These are phyloP conservation scores for Leavenworthia alabamica DNA, from an alignment of 345 rosid genomes.

Conservation along the genomic window DNA sequence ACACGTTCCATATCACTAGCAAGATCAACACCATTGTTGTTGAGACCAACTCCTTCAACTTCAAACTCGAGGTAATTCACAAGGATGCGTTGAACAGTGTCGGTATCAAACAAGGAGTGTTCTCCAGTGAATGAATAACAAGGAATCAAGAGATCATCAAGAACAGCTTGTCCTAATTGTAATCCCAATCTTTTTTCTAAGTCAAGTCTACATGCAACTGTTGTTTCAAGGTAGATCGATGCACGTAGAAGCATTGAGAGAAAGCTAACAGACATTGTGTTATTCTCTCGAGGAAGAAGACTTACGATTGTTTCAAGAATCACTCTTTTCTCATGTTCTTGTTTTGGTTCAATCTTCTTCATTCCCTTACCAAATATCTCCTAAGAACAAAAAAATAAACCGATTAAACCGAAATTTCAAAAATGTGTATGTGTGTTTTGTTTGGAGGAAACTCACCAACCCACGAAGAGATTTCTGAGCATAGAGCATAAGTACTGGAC, in stretches of 20 bases:
- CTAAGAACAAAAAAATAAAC: slow-evolving; percentile 23
- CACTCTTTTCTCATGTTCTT: slow-evolving; percentile 87
- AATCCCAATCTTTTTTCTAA: slow-evolving; percentile 80
- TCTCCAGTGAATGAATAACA: slow-evolving; percentile 61
- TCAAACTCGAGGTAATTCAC: slow-evolving; percentile 59
- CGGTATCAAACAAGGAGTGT: slow-evolving; percentile 74
- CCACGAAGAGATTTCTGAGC: slow-evolving; percentile 93
- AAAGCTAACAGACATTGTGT: slow-evolving; percentile 81
- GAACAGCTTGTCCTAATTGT: slow-evolving; percentile 74
- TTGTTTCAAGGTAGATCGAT: slow-evolving; percentile 79
- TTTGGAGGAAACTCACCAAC: slow-evolving; percentile 55
- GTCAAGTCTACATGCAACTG: slow-evolving; percentile 89
- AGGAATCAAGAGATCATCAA: slow-evolving; percentile 85
- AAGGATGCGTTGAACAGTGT: slow-evolving; percentile 72
- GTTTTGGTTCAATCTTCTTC: slow-evolving; percentile 66
- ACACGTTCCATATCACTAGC: slow-evolving; percentile 64
- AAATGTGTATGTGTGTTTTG: background rate
- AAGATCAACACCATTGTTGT: slow-evolving; percentile 41
- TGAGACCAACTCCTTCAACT: slow-evolving; percentile 40
- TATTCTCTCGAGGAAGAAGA: slow-evolving; percentile 76
- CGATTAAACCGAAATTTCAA: too few species aligned
- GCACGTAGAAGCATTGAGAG: slow-evolving; percentile 85
- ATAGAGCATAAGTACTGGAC: slow-evolving; percentile 89
- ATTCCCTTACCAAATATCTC: slow-evolving; percentile 70
- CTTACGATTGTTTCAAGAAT: slow-evolving; percentile 81